Percentiles rank a stretch among this genome's conserved stretches.
These are phyloP conservation scores for barrel medic (Medicago truncatula) DNA, from an alignment of 306 rosid species.

Conservation along the genomic window MtrunA17r5.0-ANR NC_053042.1:42815001-42815500, in stretches of 20 bases:
- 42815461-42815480: constrained; percentile 13
- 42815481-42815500: constrained; percentile 34
- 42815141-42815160: background rate
- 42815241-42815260: background rate
- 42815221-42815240: background rate
- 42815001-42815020: too few species aligned
- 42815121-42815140: background rate
- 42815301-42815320: background rate
- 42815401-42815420: background rate
- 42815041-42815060: too few species aligned
- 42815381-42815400: background rate
- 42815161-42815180: background rate
- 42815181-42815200: background rate
- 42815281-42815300: background rate
- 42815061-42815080: too few species aligned
- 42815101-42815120: too few species aligned
- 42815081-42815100: too few species aligned
- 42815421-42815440: constrained; percentile 12
- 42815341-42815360: constrained; percentile 2
- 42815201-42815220: background rate
- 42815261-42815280: background rate
- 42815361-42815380: background rate
- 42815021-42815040: too few species aligned
- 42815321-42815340: background rate
- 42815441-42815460: background rate